Base-by-base conservation (phyloP, 495 filamentous ascomycete species). In the Sordaria brevicollis region DNA sequence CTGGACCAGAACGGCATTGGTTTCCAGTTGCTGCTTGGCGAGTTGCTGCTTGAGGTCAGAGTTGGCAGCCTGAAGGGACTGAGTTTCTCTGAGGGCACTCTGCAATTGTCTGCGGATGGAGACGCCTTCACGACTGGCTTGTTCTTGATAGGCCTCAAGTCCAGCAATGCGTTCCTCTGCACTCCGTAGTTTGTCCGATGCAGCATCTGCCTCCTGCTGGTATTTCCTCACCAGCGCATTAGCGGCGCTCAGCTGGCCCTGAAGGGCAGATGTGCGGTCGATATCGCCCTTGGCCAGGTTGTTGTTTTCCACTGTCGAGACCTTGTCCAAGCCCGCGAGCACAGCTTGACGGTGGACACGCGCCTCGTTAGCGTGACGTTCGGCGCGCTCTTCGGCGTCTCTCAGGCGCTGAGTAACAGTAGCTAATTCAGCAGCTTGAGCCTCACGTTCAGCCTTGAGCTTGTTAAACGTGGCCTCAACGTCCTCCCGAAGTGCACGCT, bases 161-260 rank as follows among this genome's bases (percentile, higher is more conserved):
- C 94, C 94, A 17, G 95, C 96, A 76, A 99, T 97, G 7, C 96
- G 87, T 78, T 96, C 96, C 79, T 98, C 96, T 8, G 95, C 95
- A 66, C 92, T 88, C 10, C 94, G 90, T 37, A 99, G 85, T 78
- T 92, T 97, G 73, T 97, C 93, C 2, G 91, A 88, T 2, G 93
- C 93, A 21, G 85, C 80, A 77, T 99, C 93, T n/a, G 94, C 95
- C 67, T 95, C 93, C 41, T 89, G 84, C 78, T 96, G 93, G 74
- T 95, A 97, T 72, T 92, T 90, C 76, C 89, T 89, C 43, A 93
- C 92, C 70, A 98, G 81, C 7, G 84, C 85, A 74, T 92, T 93
- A 35, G 95, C 91, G 31, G 89, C 83, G 66, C 89, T 86, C 6
- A 97, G 81, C 77, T 97, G 95, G 25, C 87, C 86, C 76, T 96